These are phyloP conservation scores for Camelina neglecta DNA, from an alignment of 345 rosid genomes.

Conservation along the genomic window DNA sequence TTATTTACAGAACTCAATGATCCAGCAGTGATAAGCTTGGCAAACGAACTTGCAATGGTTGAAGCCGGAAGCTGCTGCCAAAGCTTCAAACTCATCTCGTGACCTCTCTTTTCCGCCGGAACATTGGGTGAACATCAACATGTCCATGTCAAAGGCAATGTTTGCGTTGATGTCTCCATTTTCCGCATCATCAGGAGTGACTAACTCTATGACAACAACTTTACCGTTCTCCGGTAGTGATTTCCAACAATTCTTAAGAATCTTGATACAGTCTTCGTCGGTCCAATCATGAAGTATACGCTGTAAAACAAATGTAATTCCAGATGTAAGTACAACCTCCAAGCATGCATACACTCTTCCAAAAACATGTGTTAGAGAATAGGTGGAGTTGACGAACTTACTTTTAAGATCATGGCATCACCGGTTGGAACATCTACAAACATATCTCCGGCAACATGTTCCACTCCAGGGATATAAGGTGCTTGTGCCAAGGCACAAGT, in stretches of 20 bases:
- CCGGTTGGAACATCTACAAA: constrained; percentile 69
- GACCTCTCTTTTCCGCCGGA: constrained; percentile 58
- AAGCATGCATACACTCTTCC: background rate
- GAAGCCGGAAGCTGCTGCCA: constrained; percentile 54
- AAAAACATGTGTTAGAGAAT: background rate
- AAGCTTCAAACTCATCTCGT: constrained; percentile 48
- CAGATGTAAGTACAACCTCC: background rate
- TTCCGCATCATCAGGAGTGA: constrained; percentile 46
- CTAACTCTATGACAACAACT: constrained; percentile 50
- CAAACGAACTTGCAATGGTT: constrained; percentile 39
- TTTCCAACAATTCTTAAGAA: constrained; percentile 58
- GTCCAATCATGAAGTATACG: constrained; percentile 56
- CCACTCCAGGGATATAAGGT: constrained; percentile 49
- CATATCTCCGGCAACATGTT: constrained; percentile 92
- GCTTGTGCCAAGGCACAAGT: constrained; percentile 44
- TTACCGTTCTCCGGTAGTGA: constrained; percentile 51
- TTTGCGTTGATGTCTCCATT: constrained; percentile 42
- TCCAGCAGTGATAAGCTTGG: constrained; percentile 36
- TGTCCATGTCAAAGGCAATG: constrained; percentile 49
- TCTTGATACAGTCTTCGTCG: constrained; percentile 51
- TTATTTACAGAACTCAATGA: constrained; percentile 36
- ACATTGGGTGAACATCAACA: constrained; percentile 54
- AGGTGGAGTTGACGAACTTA: constrained; percentile 19
- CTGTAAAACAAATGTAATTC: constrained; percentile 22
- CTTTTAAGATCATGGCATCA: constrained; percentile 91